A percentile compares a stretch with the other conserved stretches of the same genome.
phyloP scores from a whole-genome alignment of 2,329 filamentous ascomycete genomes.

The Sordariomycetes sp. region DNA sequence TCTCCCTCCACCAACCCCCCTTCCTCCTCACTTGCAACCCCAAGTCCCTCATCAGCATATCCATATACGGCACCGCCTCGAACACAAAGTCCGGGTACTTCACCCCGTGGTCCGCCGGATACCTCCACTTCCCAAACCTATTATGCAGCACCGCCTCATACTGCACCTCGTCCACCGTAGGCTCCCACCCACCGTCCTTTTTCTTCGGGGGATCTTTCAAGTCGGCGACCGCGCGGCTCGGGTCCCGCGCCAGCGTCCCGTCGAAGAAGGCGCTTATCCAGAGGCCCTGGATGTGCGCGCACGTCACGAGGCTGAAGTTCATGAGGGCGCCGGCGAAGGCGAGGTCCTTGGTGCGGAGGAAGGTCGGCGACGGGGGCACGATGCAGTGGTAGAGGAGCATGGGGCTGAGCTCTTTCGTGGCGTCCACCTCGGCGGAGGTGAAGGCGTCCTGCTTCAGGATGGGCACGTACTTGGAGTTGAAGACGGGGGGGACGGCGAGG shows the following conservation, averaged over 20 bases:
- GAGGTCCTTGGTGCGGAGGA: constrained; percentile 23
- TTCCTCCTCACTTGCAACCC: constrained; percentile 48
- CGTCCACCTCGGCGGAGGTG: constrained; percentile 16
- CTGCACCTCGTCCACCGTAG: constrained; percentile 28
- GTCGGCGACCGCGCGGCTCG: constrained; percentile 11
- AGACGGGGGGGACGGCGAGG: constrained; percentile 38
- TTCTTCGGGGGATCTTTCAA: not conserved
- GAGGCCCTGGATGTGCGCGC: constrained; percentile 39
- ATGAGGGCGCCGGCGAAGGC: constrained; percentile 33
- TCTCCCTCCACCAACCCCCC: constrained; percentile 37
- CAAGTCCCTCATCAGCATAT: constrained; percentile 56
- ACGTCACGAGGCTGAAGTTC: constrained; percentile 29
- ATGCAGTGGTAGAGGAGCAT: constrained; percentile 33
- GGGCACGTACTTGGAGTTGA: constrained; percentile 32
- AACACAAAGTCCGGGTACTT: constrained; percentile 63
- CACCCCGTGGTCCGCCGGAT: constrained; percentile 53
- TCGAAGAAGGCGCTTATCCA: constrained; percentile 57
- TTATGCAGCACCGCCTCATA: constrained; percentile 52
- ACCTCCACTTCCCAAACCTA: constrained; percentile 60
- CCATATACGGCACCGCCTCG: constrained; percentile 64
- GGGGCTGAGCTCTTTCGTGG: constrained; percentile 17
- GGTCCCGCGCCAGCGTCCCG: constrained; percentile 11
- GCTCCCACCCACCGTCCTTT: not conserved
- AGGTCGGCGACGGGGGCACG: constrained; percentile 25
- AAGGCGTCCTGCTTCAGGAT: constrained; percentile 24